A percentile compares a stretch with the other conserved stretches of the same genome.
phyloP scores from a whole-genome alignment of 2,329 filamentous ascomycete genomes.

The Aspergillus eucalypticola region DNA sequence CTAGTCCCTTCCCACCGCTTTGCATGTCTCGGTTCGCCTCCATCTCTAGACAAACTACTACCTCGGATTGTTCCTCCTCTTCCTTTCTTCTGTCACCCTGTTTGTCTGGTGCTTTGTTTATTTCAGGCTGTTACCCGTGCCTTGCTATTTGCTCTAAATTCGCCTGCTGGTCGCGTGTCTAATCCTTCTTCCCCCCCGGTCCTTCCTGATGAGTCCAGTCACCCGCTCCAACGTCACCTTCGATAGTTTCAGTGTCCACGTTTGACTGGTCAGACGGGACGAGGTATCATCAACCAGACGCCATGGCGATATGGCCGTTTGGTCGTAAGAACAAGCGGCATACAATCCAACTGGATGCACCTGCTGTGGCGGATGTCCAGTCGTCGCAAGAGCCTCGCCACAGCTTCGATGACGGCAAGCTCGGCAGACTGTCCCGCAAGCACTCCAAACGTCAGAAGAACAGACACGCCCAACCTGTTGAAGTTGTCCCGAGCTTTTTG shows the following conservation, averaged over 20 bases:
- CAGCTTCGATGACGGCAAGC: slow-evolving; percentile 26
- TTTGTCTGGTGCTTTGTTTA: slow-evolving; percentile 9
- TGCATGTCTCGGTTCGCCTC: slow-evolving; percentile 11
- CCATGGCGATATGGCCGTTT: slow-evolving; percentile 84
- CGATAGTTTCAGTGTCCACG: slow-evolving; percentile 20
- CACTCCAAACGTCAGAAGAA: slow-evolving; percentile 37
- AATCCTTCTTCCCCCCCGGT: neutral
- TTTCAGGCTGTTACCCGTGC: slow-evolving; percentile 3
- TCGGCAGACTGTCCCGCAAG: slow-evolving; percentile 35
- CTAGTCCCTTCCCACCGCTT: slow-evolving; percentile 3
- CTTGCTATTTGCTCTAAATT: neutral
- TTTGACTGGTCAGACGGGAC: slow-evolving; percentile 24
- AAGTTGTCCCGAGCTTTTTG: slow-evolving; percentile 20
- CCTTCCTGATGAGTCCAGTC: slow-evolving; percentile 31
- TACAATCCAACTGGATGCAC: slow-evolving; percentile 57
- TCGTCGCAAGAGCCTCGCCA: slow-evolving; percentile 35
- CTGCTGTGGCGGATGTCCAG: slow-evolving; percentile 46
- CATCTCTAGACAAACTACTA: neutral
- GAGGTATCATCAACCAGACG: slow-evolving; percentile 22
- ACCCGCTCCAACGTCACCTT: slow-evolving; percentile 18
- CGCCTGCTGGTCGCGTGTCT: slow-evolving; percentile 20
- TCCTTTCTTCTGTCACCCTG: slow-evolving; percentile 1
- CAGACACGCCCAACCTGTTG: slow-evolving; percentile 30
- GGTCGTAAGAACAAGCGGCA: slow-evolving; percentile 70
- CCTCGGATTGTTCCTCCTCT: neutral